phyloP scores from a whole-genome alignment of 164 flowering plant genomes.

The Aristolochia contorta region DNA sequence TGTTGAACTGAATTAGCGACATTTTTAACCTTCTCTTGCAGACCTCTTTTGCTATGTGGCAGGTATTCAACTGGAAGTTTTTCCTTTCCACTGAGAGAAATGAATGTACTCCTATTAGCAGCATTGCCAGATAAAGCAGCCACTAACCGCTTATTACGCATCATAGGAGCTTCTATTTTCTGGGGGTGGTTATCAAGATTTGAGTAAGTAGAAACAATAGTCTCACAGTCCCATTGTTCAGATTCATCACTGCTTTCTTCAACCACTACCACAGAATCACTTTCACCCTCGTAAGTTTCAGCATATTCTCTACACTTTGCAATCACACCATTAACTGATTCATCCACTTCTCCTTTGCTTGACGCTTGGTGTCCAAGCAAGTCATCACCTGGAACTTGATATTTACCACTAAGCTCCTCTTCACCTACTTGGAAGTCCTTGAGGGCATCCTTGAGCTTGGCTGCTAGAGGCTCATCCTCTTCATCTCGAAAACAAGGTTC shows the following conservation, averaged over 20 bases:
- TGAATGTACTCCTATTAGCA: constrained; percentile 23
- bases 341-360: constrained; percentile 22
- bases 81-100: constrained; percentile 69
- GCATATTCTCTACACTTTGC: constrained; percentile 67
- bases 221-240: constrained; percentile 88
- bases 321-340: constrained; percentile 47
- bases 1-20: constrained; percentile 16
- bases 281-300: constrained; percentile 42
- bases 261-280: constrained; percentile 28
- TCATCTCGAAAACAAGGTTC: constrained; percentile 24
- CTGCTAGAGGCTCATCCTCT: constrained; percentile 45
- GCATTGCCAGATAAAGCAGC: constrained; percentile 31
- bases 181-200: constrained; percentile 96
- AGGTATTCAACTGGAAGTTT: constrained; percentile 72
- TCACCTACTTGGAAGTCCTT: constrained; percentile 32
- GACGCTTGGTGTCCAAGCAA: constrained; percentile 21
- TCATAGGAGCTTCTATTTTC: constrained; percentile 60
- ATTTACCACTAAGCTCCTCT: constrained; percentile 33
- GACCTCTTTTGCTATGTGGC: constrained; percentile 34
- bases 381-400: constrained; percentile 57
- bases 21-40: constrained; percentile 32
- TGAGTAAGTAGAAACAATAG: constrained; percentile 77
- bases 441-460: constrained; percentile 47
- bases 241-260: constrained; percentile 87
- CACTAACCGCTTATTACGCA: constrained; percentile 42